phyloP scores from a whole-genome alignment of 2,329 filamentous ascomycete species.

The Magnaporthiopsis incrustans region DNA sequence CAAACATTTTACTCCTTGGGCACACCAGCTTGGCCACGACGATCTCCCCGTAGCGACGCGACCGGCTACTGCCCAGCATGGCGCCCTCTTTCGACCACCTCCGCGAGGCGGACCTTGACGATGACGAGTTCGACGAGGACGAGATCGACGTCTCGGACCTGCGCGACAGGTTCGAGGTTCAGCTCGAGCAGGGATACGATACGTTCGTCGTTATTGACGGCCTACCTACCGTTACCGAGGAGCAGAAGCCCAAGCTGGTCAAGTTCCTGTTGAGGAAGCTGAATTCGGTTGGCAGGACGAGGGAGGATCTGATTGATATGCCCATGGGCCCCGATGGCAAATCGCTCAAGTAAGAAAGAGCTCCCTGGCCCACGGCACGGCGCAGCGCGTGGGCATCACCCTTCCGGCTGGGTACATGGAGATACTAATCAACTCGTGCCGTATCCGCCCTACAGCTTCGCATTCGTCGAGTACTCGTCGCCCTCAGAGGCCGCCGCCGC shows the following conservation, averaged over 20 bases:
- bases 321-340: slow-evolving; percentile 80
- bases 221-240: slow-evolving; percentile 79
- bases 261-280: slow-evolving; percentile 96
- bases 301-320: slow-evolving; percentile 88
- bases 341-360: slow-evolving; percentile 62
- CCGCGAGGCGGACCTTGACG: slow-evolving; percentile 79
- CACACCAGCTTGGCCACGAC: not conserved
- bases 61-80: slow-evolving; percentile 53
- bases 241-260: slow-evolving; percentile 86
- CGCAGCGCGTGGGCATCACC: too few species aligned
- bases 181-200: slow-evolving; percentile 91
- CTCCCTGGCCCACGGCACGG: not conserved
- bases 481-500: slow-evolving; percentile 83
- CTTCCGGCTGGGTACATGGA: slow-evolving; percentile 2
- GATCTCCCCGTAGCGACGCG: not conserved
- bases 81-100: slow-evolving; percentile 89
- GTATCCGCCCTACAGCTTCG: slow-evolving; percentile 55
- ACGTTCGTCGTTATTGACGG: slow-evolving; percentile 95
- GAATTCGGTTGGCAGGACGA: slow-evolving; percentile 73
- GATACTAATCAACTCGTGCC: not conserved
- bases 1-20: not conserved
- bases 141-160: slow-evolving; percentile 95
- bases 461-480: slow-evolving; percentile 93
- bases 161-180: slow-evolving; percentile 88
- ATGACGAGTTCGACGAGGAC: slow-evolving; percentile 81